These are phyloP conservation scores for Ogataea wickerhamii DNA, from an alignment of 805 yeast genomes.

Conservation along the genomic window DNA sequence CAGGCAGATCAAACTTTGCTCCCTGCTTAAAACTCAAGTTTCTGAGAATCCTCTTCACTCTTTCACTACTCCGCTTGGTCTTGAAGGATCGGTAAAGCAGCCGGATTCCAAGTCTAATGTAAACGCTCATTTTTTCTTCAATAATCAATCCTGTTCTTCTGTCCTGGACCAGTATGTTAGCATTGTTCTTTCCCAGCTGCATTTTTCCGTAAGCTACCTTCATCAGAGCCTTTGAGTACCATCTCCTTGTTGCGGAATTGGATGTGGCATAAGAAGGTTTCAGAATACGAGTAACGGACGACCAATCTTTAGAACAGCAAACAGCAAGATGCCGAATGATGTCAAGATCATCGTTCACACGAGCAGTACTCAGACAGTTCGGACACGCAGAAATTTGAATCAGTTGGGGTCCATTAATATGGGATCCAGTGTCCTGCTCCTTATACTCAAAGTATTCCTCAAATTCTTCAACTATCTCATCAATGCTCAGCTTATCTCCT, in stretches of 20 bases:
- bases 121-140: constrained; percentile 90
- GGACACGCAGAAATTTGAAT: constrained; percentile 76
- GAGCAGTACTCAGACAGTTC: constrained; percentile 59
- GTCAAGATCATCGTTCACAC: constrained; percentile 57
- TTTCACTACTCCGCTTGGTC: constrained; percentile 39
- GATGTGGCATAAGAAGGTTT: constrained; percentile 73
- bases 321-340: constrained; percentile 84
- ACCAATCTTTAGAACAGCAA: constrained; percentile 78
- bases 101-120: constrained; percentile 84
- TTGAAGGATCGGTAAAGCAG: constrained; percentile 72
- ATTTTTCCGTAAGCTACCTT: constrained; percentile 87
- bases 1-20: constrained; percentile 67
- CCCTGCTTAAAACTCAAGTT: constrained; percentile 80
- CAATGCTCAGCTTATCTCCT: constrained; percentile 45
- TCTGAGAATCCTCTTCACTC: constrained; percentile 57
- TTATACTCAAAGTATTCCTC: constrained; percentile 37
- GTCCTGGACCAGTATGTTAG: constrained; percentile 92
- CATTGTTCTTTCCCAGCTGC: constrained; percentile 83
- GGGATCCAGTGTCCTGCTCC: constrained; percentile 4
- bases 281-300: constrained; percentile 58
- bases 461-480: constrained; percentile 45
- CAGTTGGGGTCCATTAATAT: constrained; percentile 30
- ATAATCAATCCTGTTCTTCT: constrained; percentile 81
- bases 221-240: constrained; percentile 82
- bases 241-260: constrained; percentile 76